Evolutionary conservation across 2,329 filamentous ascomycete species (phyloP).

Genomic region (Fusarium sp.): DNA sequence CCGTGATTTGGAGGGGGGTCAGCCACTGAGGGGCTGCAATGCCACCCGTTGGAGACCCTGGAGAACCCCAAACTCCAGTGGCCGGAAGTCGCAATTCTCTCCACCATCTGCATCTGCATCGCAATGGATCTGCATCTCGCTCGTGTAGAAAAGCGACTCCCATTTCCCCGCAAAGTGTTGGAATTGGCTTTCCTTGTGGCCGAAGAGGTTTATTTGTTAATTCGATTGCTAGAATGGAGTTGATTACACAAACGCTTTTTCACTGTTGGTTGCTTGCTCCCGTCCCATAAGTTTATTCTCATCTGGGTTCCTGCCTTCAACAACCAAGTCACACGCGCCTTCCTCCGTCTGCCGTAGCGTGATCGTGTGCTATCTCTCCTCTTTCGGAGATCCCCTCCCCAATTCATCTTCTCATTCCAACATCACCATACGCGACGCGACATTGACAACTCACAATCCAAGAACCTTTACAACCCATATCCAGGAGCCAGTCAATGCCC

Average conservation of each 20-base stretch:
- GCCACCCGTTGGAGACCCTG: conserved; percentile 22
- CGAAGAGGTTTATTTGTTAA: neutral
- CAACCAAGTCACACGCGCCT: neutral
- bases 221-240: neutral
- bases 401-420: neutral
- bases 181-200: neutral
- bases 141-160: neutral
- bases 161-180: neutral
- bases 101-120: conserved; percentile 3
- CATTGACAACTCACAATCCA: neutral
- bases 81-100: neutral
- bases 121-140: neutral
- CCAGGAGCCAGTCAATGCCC: neutral
- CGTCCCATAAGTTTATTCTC: neutral
- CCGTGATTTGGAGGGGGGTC: neutral
- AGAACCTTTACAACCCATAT: neutral
- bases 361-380: conserved; percentile 16
- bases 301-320: neutral
- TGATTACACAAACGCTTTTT: neutral
- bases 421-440: conserved; percentile 4
- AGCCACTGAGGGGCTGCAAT: conserved; percentile 25
- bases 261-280: neutral
- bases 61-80: conserved; percentile 13
- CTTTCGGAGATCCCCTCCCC: conserved; percentile 2
- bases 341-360: conserved; percentile 26